phyloP scores from a whole-genome alignment of 257 asterid genomes.

The Salvia hispanica region DNA sequence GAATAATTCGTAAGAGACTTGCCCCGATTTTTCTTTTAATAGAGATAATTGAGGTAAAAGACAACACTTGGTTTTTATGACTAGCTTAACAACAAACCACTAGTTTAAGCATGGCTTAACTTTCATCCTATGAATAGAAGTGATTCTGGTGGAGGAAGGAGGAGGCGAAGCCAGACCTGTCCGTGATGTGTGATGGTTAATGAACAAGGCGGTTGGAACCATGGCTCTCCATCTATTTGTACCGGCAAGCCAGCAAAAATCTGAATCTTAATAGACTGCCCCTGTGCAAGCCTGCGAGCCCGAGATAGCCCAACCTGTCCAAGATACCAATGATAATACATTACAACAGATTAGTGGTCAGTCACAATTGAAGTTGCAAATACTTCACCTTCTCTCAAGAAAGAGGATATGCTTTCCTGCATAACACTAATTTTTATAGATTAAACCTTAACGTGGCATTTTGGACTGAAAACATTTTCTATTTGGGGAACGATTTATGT shows the following conservation, averaged over 20 bases:
- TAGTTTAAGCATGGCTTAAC: not conserved
- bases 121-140: not conserved
- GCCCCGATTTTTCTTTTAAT: no score
- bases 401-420: not conserved
- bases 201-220: conserved; percentile 92
- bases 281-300: conserved; percentile 96
- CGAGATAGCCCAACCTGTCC: conserved; percentile 90
- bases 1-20: not conserved
- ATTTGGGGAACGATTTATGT: not conserved
- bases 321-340: conserved; percentile 12
- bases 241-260: conserved; percentile 87
- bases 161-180: conserved; percentile 56
- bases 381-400: not conserved
- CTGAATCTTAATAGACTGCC: conserved; percentile 88
- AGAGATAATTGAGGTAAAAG: not conserved
- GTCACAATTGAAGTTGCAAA: conserved; percentile 25
- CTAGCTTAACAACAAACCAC: not conserved
- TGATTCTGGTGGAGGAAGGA: conserved; percentile 1
- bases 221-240: conserved; percentile 97
- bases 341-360: conserved; percentile 17
- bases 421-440: no score
- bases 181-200: conserved; percentile 86
- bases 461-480: not conserved
- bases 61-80: no score
- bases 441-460: conserved; percentile 1